Conservation (phyloP, 2,329 filamentous ascomycete genomes). For the Ceratocystis variospora region DNA sequence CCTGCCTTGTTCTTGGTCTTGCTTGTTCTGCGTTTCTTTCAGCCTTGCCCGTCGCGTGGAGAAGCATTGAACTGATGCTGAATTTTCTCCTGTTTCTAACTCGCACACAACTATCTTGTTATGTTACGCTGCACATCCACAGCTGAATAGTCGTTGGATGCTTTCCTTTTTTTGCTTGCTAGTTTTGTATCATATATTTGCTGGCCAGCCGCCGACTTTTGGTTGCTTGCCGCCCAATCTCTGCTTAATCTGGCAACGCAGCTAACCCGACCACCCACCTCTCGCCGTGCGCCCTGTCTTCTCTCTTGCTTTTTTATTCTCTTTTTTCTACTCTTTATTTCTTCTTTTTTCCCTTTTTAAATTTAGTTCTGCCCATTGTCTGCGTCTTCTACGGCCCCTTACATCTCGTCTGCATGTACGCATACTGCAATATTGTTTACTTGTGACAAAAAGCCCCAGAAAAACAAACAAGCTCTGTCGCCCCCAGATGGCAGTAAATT, state of each 20-base stretch:
- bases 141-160: too few species aligned
- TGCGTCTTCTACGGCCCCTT: background rate
- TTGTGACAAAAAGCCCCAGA: background rate
- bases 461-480: constrained; percentile 5
- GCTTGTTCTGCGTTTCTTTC: background rate
- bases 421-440: background rate
- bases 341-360: background rate
- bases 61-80: background rate
- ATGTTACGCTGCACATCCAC: background rate
- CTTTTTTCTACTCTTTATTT: background rate
- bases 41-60: background rate
- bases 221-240: background rate
- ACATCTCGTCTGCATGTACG: background rate
- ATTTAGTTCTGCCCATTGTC: too few species aligned
- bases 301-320: background rate
- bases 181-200: background rate
- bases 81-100: background rate
- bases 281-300: background rate
- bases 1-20: constrained; percentile 5
- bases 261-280: background rate
- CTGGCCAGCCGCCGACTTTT: background rate
- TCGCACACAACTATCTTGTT: background rate
- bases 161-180: too few species aligned
- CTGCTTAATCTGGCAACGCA: too few species aligned
- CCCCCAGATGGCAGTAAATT: constrained; percentile 7